These are phyloP conservation scores for Curvularia lunata DNA, from an alignment of 2,329 filamentous ascomycete species.

Conservation along the genomic window DNA sequence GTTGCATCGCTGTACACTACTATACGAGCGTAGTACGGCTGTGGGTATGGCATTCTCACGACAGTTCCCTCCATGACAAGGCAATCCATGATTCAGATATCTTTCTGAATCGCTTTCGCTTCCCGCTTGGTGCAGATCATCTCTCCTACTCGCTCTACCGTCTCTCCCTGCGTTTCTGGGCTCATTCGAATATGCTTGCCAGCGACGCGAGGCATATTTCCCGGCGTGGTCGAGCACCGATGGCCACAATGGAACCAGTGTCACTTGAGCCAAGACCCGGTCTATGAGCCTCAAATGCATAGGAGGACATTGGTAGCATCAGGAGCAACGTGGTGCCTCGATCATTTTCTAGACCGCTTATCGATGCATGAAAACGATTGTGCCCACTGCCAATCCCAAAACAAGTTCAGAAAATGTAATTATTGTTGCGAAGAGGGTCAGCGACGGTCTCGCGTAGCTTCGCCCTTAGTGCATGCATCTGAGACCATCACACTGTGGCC, in stretches of 20 bases:
- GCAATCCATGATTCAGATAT: background rate
- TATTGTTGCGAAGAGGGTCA: constrained; percentile 1
- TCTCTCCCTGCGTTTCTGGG: background rate
- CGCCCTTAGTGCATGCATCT: background rate
- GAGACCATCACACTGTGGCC: background rate
- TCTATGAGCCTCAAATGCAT: background rate
- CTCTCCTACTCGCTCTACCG: background rate
- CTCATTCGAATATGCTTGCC: background rate
- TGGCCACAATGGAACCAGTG: background rate
- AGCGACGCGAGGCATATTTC: background rate
- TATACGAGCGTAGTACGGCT: background rate
- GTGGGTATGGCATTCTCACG: background rate
- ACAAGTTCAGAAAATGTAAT: constrained; percentile 3
- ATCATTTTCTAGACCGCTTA: background rate
- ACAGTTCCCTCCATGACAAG: background rate
- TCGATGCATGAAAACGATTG: background rate
- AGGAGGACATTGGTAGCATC: background rate
- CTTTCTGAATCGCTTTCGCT: background rate
- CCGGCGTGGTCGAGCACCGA: background rate
- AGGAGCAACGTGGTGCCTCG: background rate
- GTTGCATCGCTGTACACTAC: background rate
- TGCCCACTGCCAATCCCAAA: background rate
- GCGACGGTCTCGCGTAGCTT: constrained; percentile 3
- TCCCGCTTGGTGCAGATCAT: background rate
- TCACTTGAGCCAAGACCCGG: background rate